phyloP scores from a whole-genome alignment of 2,329 filamentous ascomycete genomes.

The Parastagonospora nodorum region DNA sequence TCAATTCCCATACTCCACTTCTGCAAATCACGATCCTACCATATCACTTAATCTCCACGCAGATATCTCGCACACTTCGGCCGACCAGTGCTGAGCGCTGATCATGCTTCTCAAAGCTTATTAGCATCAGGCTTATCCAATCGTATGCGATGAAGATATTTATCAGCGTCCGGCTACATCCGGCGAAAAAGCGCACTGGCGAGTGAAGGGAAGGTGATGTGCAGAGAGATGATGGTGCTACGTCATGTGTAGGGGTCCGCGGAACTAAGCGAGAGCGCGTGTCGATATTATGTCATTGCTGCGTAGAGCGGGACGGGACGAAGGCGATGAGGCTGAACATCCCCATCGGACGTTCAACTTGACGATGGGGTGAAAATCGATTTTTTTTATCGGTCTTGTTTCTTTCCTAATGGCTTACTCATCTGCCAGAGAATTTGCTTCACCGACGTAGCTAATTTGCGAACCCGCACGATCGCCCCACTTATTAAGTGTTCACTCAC shows the following conservation, averaged over 20 bases:
- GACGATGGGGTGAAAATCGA: too few species aligned
- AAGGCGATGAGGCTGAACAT: background rate
- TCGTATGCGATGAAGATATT: background rate
- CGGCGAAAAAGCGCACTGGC: background rate
- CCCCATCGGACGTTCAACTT: too few species aligned
- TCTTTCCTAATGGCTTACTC: too few species aligned
- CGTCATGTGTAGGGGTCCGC: background rate
- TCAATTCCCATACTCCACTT: background rate
- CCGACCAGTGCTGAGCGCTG: too few species aligned
- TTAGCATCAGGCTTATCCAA: background rate
- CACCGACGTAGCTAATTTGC: too few species aligned
- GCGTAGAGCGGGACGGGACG: background rate
- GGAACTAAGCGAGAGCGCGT: background rate
- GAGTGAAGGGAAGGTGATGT: slow-evolving; percentile 1
- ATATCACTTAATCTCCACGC: background rate
- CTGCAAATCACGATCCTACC: too few species aligned
- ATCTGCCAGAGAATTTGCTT: too few species aligned
- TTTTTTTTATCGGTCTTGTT: too few species aligned
- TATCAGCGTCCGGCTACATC: slow-evolving; percentile 2
- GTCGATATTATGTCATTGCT: background rate
- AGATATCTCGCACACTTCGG: background rate
- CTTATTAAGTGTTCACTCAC: too few species aligned
- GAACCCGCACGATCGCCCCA: too few species aligned
- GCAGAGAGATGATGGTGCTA: background rate
- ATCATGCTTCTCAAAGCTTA: background rate